Conservation (phyloP, 495 filamentous ascomycete genomes). For the Trichoderma orchidacearum region DNA sequence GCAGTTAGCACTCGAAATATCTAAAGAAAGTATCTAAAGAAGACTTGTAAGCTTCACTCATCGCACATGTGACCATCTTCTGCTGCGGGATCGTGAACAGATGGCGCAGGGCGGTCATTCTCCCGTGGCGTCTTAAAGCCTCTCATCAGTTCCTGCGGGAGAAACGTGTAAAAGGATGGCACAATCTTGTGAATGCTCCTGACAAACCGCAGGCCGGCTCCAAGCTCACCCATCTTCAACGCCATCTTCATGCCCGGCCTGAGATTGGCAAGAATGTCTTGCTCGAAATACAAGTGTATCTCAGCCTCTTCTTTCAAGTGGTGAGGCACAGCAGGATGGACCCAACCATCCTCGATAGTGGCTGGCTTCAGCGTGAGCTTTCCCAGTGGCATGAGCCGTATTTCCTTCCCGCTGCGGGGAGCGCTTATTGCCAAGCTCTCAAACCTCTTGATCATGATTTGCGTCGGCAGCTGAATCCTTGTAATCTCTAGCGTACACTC, state of each 20-base stretch:
- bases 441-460: neutral
- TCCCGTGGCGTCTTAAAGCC: conserved; percentile 44
- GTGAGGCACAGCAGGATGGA: conserved; percentile 6
- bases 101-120: conserved; percentile 20
- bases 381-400: conserved; percentile 8
- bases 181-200: conserved; percentile 45
- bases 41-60: neutral
- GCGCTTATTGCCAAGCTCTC: neutral
- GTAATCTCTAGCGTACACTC: neutral
- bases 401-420: neutral
- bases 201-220: conserved; percentile 42
- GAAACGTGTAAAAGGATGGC: conserved; percentile 43
- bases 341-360: neutral
- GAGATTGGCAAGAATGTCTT: conserved; percentile 43
- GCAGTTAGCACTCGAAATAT: no score
- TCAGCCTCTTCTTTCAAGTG: conserved; percentile 7
- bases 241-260: conserved; percentile 69
- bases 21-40: no score
- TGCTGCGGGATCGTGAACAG: conserved; percentile 11
- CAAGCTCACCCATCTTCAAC: conserved; percentile 46
- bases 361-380: neutral
- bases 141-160: conserved; percentile 62
- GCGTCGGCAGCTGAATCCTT: neutral
- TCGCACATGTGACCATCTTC: conserved; percentile 8
- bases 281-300: conserved; percentile 53